Evolutionary conservation across 495 filamentous ascomycete species (phyloP).

Genomic region (Apodospora peruviana): DNA sequence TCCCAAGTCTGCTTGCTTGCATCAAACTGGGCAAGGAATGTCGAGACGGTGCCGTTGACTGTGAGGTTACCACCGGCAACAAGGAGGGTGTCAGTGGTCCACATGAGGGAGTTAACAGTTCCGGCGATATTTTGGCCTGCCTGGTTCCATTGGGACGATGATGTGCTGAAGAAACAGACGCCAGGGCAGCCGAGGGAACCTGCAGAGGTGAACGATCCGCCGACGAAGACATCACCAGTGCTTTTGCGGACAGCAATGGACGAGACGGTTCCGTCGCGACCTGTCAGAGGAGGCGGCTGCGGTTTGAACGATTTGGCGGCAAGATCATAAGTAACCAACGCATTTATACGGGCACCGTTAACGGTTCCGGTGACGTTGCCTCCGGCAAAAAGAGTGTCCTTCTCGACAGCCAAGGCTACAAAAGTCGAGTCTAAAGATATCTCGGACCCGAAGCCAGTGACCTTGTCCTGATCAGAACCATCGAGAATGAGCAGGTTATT

Average conservation of each 20-base stretch:
- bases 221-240: slow-evolving; percentile 74
- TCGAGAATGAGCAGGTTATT: slow-evolving; percentile 75
- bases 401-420: slow-evolving; percentile 59
- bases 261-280: slow-evolving; percentile 64
- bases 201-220: slow-evolving; percentile 72
- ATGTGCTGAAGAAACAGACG: slow-evolving; percentile 72
- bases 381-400: slow-evolving; percentile 72
- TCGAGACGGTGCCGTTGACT: slow-evolving; percentile 52
- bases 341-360: slow-evolving; percentile 56
- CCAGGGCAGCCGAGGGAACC: slow-evolving; percentile 77
- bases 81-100: slow-evolving; percentile 63
- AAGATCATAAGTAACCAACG: slow-evolving; percentile 78
- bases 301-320: slow-evolving; percentile 49
- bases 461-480: slow-evolving; percentile 46
- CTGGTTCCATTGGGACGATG: slow-evolving; percentile 66
- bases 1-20: slow-evolving; percentile 57
- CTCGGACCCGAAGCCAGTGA: slow-evolving; percentile 65
- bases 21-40: slow-evolving; percentile 72
- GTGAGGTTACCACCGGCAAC: slow-evolving; percentile 73
- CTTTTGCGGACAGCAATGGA: slow-evolving; percentile 62
- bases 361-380: slow-evolving; percentile 70
- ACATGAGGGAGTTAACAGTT: slow-evolving; percentile 62
- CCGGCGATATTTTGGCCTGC: slow-evolving; percentile 67
- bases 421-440: slow-evolving; percentile 70
- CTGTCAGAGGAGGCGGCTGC: slow-evolving; percentile 69